Base-by-base conservation (phyloP, 495 filamentous ascomycete species). In the Aspergillus leporis region DNA sequence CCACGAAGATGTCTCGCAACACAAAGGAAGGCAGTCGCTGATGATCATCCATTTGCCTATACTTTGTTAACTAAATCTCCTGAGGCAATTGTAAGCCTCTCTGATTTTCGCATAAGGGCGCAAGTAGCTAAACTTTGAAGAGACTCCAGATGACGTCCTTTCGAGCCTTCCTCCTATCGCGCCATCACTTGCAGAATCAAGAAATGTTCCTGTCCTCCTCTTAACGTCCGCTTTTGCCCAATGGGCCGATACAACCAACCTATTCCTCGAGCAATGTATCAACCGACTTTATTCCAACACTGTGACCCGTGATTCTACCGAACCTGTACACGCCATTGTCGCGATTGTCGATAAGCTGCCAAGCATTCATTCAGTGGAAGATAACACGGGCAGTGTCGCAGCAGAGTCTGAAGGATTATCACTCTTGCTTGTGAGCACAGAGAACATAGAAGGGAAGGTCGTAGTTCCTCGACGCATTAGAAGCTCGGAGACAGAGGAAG, bases 31-130 rank as follows among this genome's bases (percentile, higher is more conserved):
- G 23, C 52, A 51, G 31, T 25, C 45, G 25, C 30, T 16, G 22
- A 21, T 41, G 36, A 47, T 6, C 56, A n/a, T 14, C 63, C 63
- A 16, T 61, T 70, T 36, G 72, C 73, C 14, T 74, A 62, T 49
- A 76, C 75, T 32, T 78, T 73, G 75, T 64, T 78, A 34, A 74
- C 75, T 7, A 66, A 64, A 51, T 65, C 66, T n/a, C 73, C 75
- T n/a, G 61, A 68, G 48, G 58, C 57, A 13, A 69, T 76, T 56
- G 75, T 78, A 58, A 63, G 70, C 41, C 7, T 22, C 25, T 18
- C 21, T 30, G 40, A 12, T 23, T 3, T 51, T 45, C 34, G 31
- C 8, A 18, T 9, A 0, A 23, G 16, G 7, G 4, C 16, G 12
- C 28, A 16, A 28, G 36, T 60, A 47, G 63, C 62, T 63, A 65